Evolutionary conservation across 106 monocot species (phyloP).

Genomic region (Narthecium ossifragum): DNA sequence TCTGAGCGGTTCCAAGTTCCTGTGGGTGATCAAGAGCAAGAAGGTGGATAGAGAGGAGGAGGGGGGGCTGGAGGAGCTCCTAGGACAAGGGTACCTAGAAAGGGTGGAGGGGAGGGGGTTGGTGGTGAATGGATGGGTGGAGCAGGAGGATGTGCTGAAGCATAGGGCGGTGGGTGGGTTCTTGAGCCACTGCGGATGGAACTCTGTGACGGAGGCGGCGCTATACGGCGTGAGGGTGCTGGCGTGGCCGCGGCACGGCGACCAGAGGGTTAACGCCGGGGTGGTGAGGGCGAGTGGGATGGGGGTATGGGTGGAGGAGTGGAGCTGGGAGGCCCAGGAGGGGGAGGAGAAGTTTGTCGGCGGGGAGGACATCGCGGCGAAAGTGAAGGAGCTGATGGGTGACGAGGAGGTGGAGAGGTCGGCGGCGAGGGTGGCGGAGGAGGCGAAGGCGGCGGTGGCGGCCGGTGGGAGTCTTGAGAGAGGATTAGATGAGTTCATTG

Average conservation of each 20-base stretch:
- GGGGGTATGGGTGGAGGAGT: conserved; percentile 48
- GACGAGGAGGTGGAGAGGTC: conserved; percentile 5
- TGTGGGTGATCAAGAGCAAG: conserved; percentile 22
- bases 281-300: conserved; percentile 30
- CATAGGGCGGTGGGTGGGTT: conserved; percentile 51
- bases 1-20: conserved; percentile 1
- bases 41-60: conserved; percentile 42
- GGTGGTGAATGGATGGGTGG: conserved; percentile 55
- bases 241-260: conserved; percentile 43
- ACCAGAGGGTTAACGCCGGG: conserved; percentile 54
- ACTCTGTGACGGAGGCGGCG: conserved; percentile 57
- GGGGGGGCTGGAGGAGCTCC: conserved; percentile 7
- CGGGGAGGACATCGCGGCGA: conserved; percentile 26
- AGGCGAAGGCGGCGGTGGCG: conserved; percentile 8
- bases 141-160: conserved; percentile 38
- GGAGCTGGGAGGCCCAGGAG: conserved; percentile 63
- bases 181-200: conserved; percentile 72
- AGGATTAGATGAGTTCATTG: conserved; percentile 17
- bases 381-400: conserved; percentile 36
- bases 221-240: conserved; percentile 32
- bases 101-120: conserved; percentile 44
- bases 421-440: conserved; percentile 15
- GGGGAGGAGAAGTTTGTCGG: conserved; percentile 27
- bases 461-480: conserved; percentile 26
- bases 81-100: conserved; percentile 34